phyloP scores from a whole-genome alignment of 257 asterid genomes.

The Nicotiana tomentosiformis region DNA sequence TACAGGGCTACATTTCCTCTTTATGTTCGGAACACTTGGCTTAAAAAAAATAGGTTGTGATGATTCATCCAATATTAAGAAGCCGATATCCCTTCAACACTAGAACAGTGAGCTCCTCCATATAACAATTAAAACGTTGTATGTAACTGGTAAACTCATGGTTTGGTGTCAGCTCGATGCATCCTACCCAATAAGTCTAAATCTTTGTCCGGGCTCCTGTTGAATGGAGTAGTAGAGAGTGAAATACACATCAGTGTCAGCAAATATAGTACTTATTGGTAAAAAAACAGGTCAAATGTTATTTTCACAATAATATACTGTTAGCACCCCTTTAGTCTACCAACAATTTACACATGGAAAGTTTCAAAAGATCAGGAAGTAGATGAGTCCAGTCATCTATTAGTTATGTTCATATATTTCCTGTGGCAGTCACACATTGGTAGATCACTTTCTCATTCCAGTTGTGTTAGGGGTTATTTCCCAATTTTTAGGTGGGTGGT shows the following conservation, averaged over 20 bases:
- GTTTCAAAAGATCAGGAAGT: too few relatives aligned
- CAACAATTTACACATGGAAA: too few relatives aligned
- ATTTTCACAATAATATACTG: not conserved
- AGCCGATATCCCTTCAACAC: not conserved
- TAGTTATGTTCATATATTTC: too few relatives aligned
- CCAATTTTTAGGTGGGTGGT: too few relatives aligned
- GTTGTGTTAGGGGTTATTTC: too few relatives aligned
- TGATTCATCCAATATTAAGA: not conserved
- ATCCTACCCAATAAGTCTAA: not conserved
- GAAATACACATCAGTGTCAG: not conserved
- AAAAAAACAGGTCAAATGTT: not conserved
- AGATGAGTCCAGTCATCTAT: too few relatives aligned
- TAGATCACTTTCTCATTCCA: too few relatives aligned
- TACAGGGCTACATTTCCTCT: not conserved
- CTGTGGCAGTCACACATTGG: too few relatives aligned
- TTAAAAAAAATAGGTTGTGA: not conserved
- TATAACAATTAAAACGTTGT: not conserved
- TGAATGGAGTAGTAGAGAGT: not conserved
- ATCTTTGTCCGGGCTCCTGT: not conserved
- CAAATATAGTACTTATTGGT: not conserved
- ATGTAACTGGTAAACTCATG: not conserved
- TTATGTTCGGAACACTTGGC: not conserved
- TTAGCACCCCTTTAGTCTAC: too few relatives aligned
- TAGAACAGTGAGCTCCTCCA: not conserved
- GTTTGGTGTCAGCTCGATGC: not conserved